Base-by-base conservation (phyloP, 306 rosid species). In the Acacia melanoxylon region DNA sequence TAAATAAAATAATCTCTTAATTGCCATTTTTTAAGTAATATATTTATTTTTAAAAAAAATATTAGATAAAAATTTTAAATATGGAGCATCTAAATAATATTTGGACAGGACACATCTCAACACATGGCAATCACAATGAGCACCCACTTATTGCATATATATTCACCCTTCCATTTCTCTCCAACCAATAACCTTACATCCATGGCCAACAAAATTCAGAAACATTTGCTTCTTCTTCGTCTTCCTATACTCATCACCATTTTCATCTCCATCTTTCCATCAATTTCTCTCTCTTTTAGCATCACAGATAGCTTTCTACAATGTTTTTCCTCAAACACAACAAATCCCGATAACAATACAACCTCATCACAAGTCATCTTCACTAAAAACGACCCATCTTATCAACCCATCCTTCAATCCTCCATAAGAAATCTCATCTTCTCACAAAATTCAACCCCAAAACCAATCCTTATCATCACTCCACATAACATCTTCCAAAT, bases 391-490 rank as follows among this genome's bases (percentile, higher is more conserved):
- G 78, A 75, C 48, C 65, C 90, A 15, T 74, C 82, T 17, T 90
- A 77, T 66, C 74, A 71, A 71, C 29, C 83, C 20, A 56, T 88
- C 44, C 75, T 90, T 41, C 69, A 86, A 17, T 86, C 80, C 31
- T 82, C 86, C 4, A 80, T 88, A 44, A 83, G 82, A 72, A 90
- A 90, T 83, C 65, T 62, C 66, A 46, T 87, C 80, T 89, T 90
- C 72, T 29, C 31, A 2, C 22, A 49, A 49, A 82, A 61, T 22
- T 84, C 92, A 44, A 44, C 62, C 0, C 87, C 84, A 19, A 91
- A 91, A 84, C 92, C 92, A 37, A 31, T 51, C 27, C 71, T 87
- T 19, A 85, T 91, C 24, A 69, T 87, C 10, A 87, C 90, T 16
- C 92, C 94, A 40, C 48, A 69, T 0, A 77, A 54, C 58, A 59